These are phyloP conservation scores for Spiromastix sp. DNA, from an alignment of 2,329 filamentous ascomycete genomes.

Conservation along the genomic window DNA sequence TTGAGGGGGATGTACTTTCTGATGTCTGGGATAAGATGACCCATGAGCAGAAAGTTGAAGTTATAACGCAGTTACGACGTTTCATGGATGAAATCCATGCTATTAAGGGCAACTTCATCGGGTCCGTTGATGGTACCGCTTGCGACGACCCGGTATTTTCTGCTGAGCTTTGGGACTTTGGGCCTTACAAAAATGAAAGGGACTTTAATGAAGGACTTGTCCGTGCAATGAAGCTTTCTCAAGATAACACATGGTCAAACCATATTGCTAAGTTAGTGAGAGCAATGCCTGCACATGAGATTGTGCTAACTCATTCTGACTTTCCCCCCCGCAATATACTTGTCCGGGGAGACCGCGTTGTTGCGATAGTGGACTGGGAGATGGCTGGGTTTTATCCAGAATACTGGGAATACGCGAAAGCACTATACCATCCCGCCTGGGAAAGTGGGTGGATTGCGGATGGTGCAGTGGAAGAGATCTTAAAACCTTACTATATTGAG, in stretches of 20 bases:
- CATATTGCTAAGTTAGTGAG: conserved; percentile 8
- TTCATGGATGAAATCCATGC: conserved; percentile 10
- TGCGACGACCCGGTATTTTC: conserved; percentile 12
- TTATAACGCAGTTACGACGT: conserved; percentile 8
- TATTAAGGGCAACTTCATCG: conserved; percentile 12
- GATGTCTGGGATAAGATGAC: conserved; percentile 9
- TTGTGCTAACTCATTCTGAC: conserved; percentile 20
- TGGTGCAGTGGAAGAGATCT: conserved; percentile 11
- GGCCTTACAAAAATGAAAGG: conserved; percentile 10
- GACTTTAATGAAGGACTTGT: conserved; percentile 12
- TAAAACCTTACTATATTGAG: conserved; percentile 12
- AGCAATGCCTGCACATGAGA: conserved; percentile 11
- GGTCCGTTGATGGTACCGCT: conserved; percentile 11
- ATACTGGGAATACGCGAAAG: conserved; percentile 22
- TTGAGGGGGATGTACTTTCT: conserved; percentile 8
- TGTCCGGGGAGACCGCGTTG: conserved; percentile 14
- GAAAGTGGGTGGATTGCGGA: conserved; percentile 13
- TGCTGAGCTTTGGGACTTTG: conserved; percentile 8
- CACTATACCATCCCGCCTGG: conserved; percentile 12
- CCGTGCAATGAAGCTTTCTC: conserved; percentile 8
- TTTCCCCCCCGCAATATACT: conserved; percentile 18
- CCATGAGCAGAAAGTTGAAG: conserved; percentile 4
- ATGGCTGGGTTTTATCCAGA: conserved; percentile 19
- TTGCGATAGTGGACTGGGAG: conserved; percentile 19
- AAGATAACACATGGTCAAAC: conserved; percentile 9